Evolutionary conservation across 805 yeast species (phyloP).

Genomic region (Candida nitratophila): DNA sequence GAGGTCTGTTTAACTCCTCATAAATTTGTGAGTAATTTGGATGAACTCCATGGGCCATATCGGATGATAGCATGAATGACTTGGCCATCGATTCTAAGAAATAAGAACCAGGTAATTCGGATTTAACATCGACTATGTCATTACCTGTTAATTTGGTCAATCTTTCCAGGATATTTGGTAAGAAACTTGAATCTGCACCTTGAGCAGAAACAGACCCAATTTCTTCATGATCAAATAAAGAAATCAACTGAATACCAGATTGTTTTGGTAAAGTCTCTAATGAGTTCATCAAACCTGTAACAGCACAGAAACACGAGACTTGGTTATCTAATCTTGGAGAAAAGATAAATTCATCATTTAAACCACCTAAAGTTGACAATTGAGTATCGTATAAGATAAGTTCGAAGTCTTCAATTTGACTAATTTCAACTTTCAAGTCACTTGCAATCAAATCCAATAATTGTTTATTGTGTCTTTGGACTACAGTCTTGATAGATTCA

Average conservation of each 20-base stretch:
- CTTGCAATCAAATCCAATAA: constrained; percentile 62
- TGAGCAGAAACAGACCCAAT: constrained; percentile 91
- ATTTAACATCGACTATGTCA: constrained; percentile 27
- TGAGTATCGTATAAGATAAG: constrained; percentile 81
- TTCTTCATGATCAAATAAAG: constrained; percentile 94
- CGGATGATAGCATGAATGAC: constrained; percentile 86
- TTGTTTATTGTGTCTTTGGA: constrained; percentile 71
- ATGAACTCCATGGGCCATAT: constrained; percentile 96
- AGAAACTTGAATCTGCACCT: constrained; percentile 91
- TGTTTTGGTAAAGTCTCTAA: constrained; percentile 31
- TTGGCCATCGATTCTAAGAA: constrained; percentile 56
- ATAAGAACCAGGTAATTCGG: constrained; percentile 27
- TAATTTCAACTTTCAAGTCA: constrained; percentile 45
- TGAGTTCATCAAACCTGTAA: constrained; percentile 57
- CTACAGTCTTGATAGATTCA: constrained; percentile 54
- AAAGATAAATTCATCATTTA: constrained; percentile 84
- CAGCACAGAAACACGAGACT: constrained; percentile 78
- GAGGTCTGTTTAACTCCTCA: constrained; percentile 75
- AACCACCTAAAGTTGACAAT: constrained; percentile 76
- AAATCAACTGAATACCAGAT: constrained; percentile 60
- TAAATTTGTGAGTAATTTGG: constrained; percentile 80
- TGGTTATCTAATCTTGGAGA: constrained; percentile 89
- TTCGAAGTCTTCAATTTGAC: constrained; percentile 82
- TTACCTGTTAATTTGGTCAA: constrained; percentile 43
- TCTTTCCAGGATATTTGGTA: constrained; percentile 72